Evolutionary conservation across 495 filamentous ascomycete species (phyloP).

Genomic region (Delitschia confertaspora): DNA sequence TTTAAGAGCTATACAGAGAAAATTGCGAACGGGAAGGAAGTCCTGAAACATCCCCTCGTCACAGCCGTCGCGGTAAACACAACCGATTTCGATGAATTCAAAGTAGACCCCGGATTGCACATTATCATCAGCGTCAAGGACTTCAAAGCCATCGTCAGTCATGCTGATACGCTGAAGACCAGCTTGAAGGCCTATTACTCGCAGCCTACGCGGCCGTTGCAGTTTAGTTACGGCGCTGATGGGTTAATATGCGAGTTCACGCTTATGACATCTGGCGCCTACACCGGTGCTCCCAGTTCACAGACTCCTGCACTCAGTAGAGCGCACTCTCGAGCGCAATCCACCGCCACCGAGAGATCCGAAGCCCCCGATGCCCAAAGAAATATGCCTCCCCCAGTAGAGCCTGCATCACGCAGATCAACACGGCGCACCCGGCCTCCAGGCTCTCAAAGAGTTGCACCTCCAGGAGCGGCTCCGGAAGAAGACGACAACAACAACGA

Average conservation of each 20-base stretch:
- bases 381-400: conserved; percentile 33
- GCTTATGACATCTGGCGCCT: conserved; percentile 87
- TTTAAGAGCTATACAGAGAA: conserved; percentile 97
- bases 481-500: no score
- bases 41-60: conserved; percentile 87
- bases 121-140: conserved; percentile 89
- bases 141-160: conserved; percentile 79
- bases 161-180: conserved; percentile 68
- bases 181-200: conserved; percentile 71
- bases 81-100: conserved; percentile 75
- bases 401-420: conserved; percentile 28
- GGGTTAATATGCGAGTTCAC: conserved; percentile 81
- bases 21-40: conserved; percentile 71
- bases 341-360: conserved; percentile 15
- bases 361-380: conserved; percentile 7
- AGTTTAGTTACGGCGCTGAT: conserved; percentile 63
- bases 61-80: conserved; percentile 83
- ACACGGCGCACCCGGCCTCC: conserved; percentile 18
- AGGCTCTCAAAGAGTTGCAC: conserved; percentile 6
- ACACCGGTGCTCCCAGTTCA: conserved; percentile 37
- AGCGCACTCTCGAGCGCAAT: conserved; percentile 22
- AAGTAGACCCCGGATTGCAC: conserved; percentile 69
- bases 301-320: conserved; percentile 18
- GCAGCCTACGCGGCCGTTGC: conserved; percentile 69
- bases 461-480: no score